A percentile compares a stretch with the other conserved stretches of the same genome.
Conservation (phyloP, 352 stramenopile species). For the Aphanomyces euteiches region DNA sequence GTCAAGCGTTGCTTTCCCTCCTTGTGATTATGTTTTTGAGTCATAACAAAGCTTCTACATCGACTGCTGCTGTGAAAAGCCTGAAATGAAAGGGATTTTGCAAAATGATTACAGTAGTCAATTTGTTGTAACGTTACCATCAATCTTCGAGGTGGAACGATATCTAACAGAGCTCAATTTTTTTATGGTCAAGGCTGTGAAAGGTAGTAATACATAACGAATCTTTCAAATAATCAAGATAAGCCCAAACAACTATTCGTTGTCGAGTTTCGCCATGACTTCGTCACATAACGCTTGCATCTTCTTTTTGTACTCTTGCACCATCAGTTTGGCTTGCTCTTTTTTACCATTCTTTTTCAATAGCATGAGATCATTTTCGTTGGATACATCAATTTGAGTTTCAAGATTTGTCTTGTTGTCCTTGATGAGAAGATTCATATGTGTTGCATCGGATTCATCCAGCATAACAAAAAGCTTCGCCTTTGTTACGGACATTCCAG, state of each 20-base stretch:
- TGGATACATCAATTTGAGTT: constrained; percentile 20
- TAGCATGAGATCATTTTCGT: background rate
- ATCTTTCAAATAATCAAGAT: too few species aligned
- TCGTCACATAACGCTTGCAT: constrained; percentile 22
- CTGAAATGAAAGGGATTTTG: background rate
- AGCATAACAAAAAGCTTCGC: constrained; percentile 26
- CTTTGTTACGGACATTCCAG: background rate
- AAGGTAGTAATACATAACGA: too few species aligned
- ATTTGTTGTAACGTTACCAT: too few species aligned
- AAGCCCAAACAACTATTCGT: too few species aligned
- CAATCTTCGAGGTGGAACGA: too few species aligned
- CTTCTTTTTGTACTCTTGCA: background rate
- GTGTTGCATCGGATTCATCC: constrained; percentile 11
- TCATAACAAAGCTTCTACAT: too few species aligned
- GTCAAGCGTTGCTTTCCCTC: too few species aligned
- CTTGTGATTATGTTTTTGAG: too few species aligned
- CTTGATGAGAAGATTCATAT: constrained; percentile 27
- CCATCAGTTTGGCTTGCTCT: constrained; percentile 8
- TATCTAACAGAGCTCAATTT: too few species aligned
- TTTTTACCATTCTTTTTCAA: constrained; percentile 20
- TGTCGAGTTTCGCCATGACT: constrained; percentile 15
- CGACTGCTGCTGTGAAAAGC: too few species aligned
- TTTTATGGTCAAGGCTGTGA: too few species aligned
- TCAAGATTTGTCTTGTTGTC: constrained; percentile 24
- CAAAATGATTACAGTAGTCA: background rate